Conservation (phyloP, 208 protist species). For the Angomonas ambiguus region DNA sequence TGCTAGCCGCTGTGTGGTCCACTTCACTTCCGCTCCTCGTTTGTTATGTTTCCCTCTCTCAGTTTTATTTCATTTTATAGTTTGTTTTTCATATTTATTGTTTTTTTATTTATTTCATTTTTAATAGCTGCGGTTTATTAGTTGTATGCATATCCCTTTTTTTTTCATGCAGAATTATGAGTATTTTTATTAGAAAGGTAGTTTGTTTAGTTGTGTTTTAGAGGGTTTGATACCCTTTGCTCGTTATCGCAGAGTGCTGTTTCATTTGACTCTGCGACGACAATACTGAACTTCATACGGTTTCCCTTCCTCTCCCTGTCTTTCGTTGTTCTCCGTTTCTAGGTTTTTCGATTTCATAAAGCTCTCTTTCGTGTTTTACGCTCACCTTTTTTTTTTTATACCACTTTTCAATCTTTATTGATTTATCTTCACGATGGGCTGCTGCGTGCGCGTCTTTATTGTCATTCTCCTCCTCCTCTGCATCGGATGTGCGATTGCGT, state of each 20-base stretch:
- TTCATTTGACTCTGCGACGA: too few species aligned
- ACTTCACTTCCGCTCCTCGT: slow-evolving; percentile 4
- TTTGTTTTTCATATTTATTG: slow-evolving; percentile 3
- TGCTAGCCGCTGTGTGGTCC: too few species aligned
- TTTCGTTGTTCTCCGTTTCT: slow-evolving; percentile 2
- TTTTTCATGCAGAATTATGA: too few species aligned
- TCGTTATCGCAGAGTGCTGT: not conserved
- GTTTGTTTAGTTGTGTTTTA: too few species aligned
- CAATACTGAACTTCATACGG: too few species aligned
- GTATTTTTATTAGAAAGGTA: too few species aligned
- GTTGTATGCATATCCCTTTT: not conserved
- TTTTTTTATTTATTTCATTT: slow-evolving; percentile 8
- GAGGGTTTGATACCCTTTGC: not conserved
- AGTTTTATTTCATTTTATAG: slow-evolving; percentile 6
- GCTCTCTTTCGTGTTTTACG: slow-evolving; percentile 1
- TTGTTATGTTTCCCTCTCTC: slow-evolving; percentile 8
- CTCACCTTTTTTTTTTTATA: slow-evolving; percentile 5
- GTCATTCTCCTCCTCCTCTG: slow-evolving; percentile 13
- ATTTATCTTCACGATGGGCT: not conserved
- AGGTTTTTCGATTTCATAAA: not conserved
- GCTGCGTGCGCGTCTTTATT: not conserved
- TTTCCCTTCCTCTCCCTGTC: slow-evolving; percentile 2
- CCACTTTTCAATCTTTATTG: not conserved
- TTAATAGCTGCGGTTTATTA: not conserved
- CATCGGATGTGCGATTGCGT: slow-evolving; percentile 8